Evolutionary conservation across 2,329 filamentous ascomycete species (phyloP), one percentile per base, ranked within the genome.

Genomic region (Ophiosphaerella narmari): DNA sequence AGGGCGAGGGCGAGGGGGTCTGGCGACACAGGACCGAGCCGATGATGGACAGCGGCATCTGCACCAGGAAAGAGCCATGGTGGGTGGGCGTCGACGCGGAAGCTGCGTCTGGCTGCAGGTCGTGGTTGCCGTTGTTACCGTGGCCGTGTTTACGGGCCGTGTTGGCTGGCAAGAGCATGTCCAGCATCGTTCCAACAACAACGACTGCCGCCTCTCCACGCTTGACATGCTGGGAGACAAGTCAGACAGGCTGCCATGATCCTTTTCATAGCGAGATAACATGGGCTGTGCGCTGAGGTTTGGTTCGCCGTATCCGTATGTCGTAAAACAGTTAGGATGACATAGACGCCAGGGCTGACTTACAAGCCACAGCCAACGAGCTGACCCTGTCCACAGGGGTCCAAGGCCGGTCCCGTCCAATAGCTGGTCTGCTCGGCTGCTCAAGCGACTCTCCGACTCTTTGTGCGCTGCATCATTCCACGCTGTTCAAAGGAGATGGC

Each of bases 91-190:
- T 50, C 11, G 55, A 50, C 8, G 59, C 50, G 41, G 48, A 49
- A 29, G 6, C 11, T 8, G 50, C 56, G 54, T 31, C 55, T 34
- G 57, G 57, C 24, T 57, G 57, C 38, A 65, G 55, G 35, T 67
- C 63, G 26, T 29, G 26, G 26, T 11, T 29, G 26, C 26, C 26
- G 11, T 29, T 7, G 55, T 56, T 62, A 26, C 70, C 66, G 51
- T 68, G 65, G 57, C 61, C 65, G 54, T 74, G 71, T 60, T 67
- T 61, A 41, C 54, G 60, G 34, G 66, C 67, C 46, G 68, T 60
- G 54, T 73, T 67, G 47, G 71, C 64, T 43, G 70, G 67, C 53
- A 74, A 61, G 18, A 47, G 39, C 66, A 73, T 70, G 61, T 72
- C 70, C 56, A 74, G 60, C 60, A 73, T 62, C 68, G 72, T 74